Conservation (phyloP, 805 yeast genomes). For the Yarrowia alimentaria region DNA sequence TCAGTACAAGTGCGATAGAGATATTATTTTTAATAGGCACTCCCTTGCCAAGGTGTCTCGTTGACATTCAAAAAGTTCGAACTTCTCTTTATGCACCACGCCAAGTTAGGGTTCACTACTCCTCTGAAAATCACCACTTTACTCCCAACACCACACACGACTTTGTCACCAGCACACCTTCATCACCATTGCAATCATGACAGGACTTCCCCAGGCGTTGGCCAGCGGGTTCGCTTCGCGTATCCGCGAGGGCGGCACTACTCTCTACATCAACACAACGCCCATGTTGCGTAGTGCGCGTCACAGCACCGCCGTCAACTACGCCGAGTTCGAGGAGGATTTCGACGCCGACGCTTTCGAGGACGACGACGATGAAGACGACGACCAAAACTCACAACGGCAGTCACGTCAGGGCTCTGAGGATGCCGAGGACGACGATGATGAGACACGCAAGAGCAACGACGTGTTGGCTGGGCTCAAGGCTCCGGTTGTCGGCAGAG, state of each 20-base stretch:
- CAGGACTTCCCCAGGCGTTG: slow-evolving; percentile 61
- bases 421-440: slow-evolving; percentile 2
- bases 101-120: no score
- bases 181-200: background rate
- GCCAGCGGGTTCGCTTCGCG: slow-evolving; percentile 73
- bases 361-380: slow-evolving; percentile 39
- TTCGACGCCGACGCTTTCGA: slow-evolving; percentile 46
- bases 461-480: slow-evolving; percentile 43
- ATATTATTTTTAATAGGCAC: no score
- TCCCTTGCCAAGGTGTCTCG: no score
- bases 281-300: slow-evolving; percentile 72
- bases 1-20: no score
- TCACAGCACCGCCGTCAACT: slow-evolving; percentile 54
- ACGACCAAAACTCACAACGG: background rate
- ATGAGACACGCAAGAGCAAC: slow-evolving; percentile 32
- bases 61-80: no score
- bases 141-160: no score
- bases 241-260: slow-evolving; percentile 68
- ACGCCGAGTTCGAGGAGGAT: slow-evolving; percentile 78
- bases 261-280: slow-evolving; percentile 68
- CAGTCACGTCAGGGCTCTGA: slow-evolving; percentile 12
- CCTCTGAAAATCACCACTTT: no score
- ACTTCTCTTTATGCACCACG: no score
- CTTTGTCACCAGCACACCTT: background rate
- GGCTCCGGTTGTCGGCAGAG: slow-evolving; percentile 36